Evolutionary conservation across 2,329 filamentous ascomycete genomes (phyloP).

Genomic region (Aspergillus pseudoviridinutans): DNA sequence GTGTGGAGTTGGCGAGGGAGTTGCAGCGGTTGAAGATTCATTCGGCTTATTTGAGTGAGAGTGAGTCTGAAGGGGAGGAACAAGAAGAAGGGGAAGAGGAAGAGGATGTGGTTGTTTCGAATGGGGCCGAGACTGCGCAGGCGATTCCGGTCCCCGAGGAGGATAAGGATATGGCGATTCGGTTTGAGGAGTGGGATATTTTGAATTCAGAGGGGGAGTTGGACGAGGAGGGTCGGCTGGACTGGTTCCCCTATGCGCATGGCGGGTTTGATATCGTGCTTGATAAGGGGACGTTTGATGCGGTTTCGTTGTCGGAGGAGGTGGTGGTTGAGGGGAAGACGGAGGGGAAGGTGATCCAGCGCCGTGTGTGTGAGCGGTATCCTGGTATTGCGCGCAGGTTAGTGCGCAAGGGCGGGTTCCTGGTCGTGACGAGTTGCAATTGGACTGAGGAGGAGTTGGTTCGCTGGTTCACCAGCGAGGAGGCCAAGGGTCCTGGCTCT

Average conservation of each 20-base stretch:
- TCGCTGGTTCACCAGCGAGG: conserved; percentile 65
- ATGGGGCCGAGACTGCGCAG: not conserved
- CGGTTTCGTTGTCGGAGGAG: conserved; percentile 65
- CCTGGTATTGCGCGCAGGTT: conserved; percentile 63
- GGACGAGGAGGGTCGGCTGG: conserved; percentile 10
- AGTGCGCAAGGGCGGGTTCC: conserved; percentile 65
- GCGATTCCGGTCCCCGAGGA: not conserved
- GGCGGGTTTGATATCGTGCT: conserved; percentile 81
- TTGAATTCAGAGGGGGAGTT: conserved; percentile 43
- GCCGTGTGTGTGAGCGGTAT: conserved; percentile 72
- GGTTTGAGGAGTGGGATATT: conserved; percentile 63
- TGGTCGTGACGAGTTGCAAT: conserved; percentile 93
- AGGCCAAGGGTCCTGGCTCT: conserved; percentile 4
- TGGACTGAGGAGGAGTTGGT: conserved; percentile 89
- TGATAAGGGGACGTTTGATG: conserved; percentile 99
- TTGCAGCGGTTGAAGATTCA: conserved; percentile 48
- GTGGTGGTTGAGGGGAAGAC: conserved; percentile 12
- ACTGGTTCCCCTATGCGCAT: conserved; percentile 38
- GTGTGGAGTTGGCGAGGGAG: conserved; percentile 67
- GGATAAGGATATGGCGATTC: conserved; percentile 27
- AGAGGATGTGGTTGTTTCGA: conserved; percentile 24
- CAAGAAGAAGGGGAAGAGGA: conserved; percentile 44
- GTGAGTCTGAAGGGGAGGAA: conserved; percentile 44
- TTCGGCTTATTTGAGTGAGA: conserved; percentile 31
- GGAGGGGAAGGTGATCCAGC: conserved; percentile 24